phyloP scores from a whole-genome alignment of 305 asterid species.

The Solanum hybrid region DNA sequence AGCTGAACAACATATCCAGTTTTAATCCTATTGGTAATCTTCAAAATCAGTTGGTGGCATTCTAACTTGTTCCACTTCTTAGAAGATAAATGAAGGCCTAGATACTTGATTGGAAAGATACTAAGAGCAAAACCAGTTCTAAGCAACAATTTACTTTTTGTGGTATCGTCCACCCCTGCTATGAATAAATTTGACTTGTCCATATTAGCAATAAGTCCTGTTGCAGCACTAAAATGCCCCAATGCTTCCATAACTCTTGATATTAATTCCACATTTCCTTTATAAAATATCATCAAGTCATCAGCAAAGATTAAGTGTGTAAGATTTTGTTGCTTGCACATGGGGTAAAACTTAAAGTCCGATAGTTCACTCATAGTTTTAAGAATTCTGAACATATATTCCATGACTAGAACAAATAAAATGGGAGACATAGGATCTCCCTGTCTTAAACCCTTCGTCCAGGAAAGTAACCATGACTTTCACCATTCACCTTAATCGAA shows the following conservation, averaged over 20 bases:
- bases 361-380: neutral
- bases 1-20: fast-evolving
- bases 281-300: neutral
- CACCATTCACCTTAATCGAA: neutral
- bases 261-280: neutral
- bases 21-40: neutral
- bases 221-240: neutral
- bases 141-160: neutral
- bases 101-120: neutral
- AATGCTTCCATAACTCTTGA: neutral
- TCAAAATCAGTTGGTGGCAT: neutral
- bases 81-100: neutral
- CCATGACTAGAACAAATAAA: neutral
- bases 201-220: neutral
- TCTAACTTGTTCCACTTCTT: neutral
- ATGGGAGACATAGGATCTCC: neutral
- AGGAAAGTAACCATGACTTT: neutral
- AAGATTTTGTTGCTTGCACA: neutral
- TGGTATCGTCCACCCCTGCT: neutral
- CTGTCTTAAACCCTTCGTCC: neutral
- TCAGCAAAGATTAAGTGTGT: neutral
- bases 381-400: neutral
- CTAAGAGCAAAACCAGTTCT: neutral
- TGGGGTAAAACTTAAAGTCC: neutral
- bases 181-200: neutral